Evolutionary conservation across 495 filamentous ascomycete genomes (phyloP).

Genomic region (Pyrenula aspistea): DNA sequence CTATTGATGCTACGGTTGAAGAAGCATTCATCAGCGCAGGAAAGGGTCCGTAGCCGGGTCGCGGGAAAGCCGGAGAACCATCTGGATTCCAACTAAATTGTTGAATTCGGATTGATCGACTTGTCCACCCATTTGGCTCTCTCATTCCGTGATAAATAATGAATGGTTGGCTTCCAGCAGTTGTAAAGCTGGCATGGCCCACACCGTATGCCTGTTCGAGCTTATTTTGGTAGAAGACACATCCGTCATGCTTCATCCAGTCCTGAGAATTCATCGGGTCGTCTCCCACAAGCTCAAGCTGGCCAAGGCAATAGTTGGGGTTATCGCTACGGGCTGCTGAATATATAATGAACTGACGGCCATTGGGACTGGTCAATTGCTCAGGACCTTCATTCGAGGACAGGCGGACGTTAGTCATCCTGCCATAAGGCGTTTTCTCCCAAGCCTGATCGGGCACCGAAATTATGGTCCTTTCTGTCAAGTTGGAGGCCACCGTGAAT

Average conservation of each 20-base stretch:
- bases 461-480: conserved; percentile 29
- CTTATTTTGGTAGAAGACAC: conserved; percentile 38
- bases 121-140: conserved; percentile 22
- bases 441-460: conserved; percentile 28
- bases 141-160: conserved; percentile 37
- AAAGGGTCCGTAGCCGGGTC: conserved; percentile 26
- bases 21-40: too few relatives aligned
- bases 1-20: too few relatives aligned
- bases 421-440: conserved; percentile 36
- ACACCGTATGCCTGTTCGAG: conserved; percentile 28
- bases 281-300: conserved; percentile 30
- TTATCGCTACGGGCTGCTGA: conserved; percentile 34
- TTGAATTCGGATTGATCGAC: conserved; percentile 25
- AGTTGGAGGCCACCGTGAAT: conserved; percentile 28
- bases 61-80: conserved; percentile 22
- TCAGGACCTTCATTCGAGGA: conserved; percentile 36
- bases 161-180: conserved; percentile 30
- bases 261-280: conserved; percentile 36
- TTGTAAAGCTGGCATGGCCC: conserved; percentile 35
- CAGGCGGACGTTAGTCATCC: conserved; percentile 18
- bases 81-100: conserved; percentile 24
- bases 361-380: conserved; percentile 34
- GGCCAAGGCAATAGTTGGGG: conserved; percentile 28
- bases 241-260: conserved; percentile 32
- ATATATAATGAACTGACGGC: conserved; percentile 35